phyloP scores from a whole-genome alignment of 495 filamentous ascomycete species.

The Penicillium verhagenii region DNA sequence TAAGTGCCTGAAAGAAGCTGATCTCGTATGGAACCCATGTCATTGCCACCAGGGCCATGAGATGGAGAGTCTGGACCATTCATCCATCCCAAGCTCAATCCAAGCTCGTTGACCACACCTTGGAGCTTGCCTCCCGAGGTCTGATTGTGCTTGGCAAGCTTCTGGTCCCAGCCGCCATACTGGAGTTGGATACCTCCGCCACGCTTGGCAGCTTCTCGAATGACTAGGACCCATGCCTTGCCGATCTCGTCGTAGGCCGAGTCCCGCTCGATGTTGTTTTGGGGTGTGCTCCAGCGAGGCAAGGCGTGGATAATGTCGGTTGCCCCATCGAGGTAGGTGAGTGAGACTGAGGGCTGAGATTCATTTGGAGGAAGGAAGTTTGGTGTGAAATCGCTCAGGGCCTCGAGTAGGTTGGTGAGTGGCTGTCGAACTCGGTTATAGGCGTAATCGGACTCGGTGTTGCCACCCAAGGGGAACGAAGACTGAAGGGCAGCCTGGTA shows the following conservation, averaged over 20 bases:
- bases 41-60: slow-evolving; percentile 41
- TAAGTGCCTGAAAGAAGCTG: slow-evolving; percentile 79
- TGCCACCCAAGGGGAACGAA: slow-evolving; percentile 85
- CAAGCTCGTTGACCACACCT: slow-evolving; percentile 74
- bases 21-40: slow-evolving; percentile 68
- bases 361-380: slow-evolving; percentile 94
- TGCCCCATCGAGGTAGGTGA: slow-evolving; percentile 83
- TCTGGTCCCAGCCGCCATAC: slow-evolving; percentile 91
- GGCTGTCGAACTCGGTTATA: slow-evolving; percentile 89
- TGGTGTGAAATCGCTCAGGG: slow-evolving; percentile 88
- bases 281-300: slow-evolving; percentile 80
- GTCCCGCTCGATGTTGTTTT: slow-evolving; percentile 87
- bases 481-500: slow-evolving; percentile 75
- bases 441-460: slow-evolving; percentile 82
- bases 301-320: slow-evolving; percentile 87
- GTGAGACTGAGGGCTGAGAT: slow-evolving; percentile 69
- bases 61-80: slow-evolving; percentile 51
- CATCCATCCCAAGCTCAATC: slow-evolving; percentile 75
- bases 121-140: slow-evolving; percentile 80
- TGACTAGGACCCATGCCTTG: slow-evolving; percentile 88
- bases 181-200: slow-evolving; percentile 90
- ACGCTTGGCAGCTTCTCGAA: slow-evolving; percentile 85
- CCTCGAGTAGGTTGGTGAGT: slow-evolving; percentile 78
- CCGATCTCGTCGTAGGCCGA: slow-evolving; percentile 95
- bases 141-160: slow-evolving; percentile 82